phyloP scores from a whole-genome alignment of 2,329 filamentous ascomycete species.

The Monosporascus sp. region DNA sequence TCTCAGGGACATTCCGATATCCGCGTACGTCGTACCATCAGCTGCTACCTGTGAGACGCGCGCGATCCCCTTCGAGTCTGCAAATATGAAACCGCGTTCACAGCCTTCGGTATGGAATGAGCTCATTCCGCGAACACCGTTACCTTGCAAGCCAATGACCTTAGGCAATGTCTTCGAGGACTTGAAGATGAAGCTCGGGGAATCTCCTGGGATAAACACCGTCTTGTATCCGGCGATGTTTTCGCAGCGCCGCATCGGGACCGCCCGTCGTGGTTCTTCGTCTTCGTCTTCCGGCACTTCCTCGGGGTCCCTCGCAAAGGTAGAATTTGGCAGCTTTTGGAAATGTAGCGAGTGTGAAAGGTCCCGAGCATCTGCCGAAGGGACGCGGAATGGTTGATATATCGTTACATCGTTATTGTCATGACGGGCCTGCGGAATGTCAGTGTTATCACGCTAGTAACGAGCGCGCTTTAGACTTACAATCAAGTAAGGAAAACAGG shows the following conservation, averaged over 20 bases:
- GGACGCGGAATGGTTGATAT: constrained; percentile 70
- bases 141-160: constrained; percentile 66
- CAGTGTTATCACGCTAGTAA: constrained; percentile 4
- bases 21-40: constrained; percentile 58
- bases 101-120: constrained; percentile 72
- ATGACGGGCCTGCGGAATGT: constrained; percentile 59
- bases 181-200: constrained; percentile 77
- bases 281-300: constrained; percentile 45
- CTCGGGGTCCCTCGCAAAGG: constrained; percentile 54
- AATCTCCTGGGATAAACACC: constrained; percentile 75
- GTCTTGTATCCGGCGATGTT: constrained; percentile 74
- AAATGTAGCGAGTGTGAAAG: constrained; percentile 63
- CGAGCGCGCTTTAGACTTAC: constrained; percentile 42
- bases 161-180: constrained; percentile 72
- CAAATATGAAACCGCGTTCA: constrained; percentile 76
- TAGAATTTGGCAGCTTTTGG: constrained; percentile 65
- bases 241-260: constrained; percentile 51
- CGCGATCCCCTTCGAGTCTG: constrained; percentile 66
- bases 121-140: constrained; percentile 64
- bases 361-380: constrained; percentile 29
- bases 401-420: constrained; percentile 76
- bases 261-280: constrained; percentile 39
- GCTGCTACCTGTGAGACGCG: constrained; percentile 67
- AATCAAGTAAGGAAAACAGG: constrained; percentile 72
- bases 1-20: constrained; percentile 69